Evolutionary conservation across 176 grass and related monocot genomes (phyloP).

Genomic region (Triticum urartu): DNA sequence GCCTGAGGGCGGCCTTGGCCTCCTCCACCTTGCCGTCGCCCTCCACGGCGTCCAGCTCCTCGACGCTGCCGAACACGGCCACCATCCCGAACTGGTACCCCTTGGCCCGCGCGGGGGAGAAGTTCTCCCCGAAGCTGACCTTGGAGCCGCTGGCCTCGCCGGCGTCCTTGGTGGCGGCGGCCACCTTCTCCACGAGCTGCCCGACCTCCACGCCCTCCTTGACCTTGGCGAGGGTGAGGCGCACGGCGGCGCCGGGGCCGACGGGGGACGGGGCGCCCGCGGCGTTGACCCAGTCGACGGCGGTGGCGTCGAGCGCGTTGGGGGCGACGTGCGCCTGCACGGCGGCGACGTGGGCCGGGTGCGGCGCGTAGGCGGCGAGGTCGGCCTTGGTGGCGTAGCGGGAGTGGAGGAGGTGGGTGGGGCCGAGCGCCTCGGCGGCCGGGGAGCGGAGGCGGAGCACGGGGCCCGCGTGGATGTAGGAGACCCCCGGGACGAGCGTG

Average conservation of each 20-base stretch:
- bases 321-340: constrained; percentile 64
- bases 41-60: constrained; percentile 71
- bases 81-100: constrained; percentile 78
- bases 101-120: constrained; percentile 86
- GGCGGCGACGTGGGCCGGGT: constrained; percentile 76
- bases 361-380: constrained; percentile 59
- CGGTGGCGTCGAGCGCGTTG: constrained; percentile 66
- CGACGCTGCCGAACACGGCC: constrained; percentile 55
- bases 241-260: constrained; percentile 45
- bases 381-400: constrained; percentile 79
- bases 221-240: constrained; percentile 68
- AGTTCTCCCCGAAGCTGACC: constrained; percentile 88
- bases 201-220: constrained; percentile 47
- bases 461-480: constrained; percentile 71
- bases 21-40: constrained; percentile 54
- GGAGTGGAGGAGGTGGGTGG: constrained; percentile 83
- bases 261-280: constrained; percentile 32
- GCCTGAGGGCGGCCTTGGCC: constrained; percentile 62
- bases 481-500: constrained; percentile 52
- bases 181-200: constrained; percentile 43
- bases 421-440: constrained; percentile 55
- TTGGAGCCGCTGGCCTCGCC: constrained; percentile 35
- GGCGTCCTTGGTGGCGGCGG: constrained; percentile 31
- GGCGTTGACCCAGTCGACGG: constrained; percentile 79
- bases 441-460: constrained; percentile 66